Evolutionary conservation across 371 early-diverging fungal species (phyloP), one percentile per base, ranked within the genome.

Genomic region (Mucor plumbeus): DNA sequence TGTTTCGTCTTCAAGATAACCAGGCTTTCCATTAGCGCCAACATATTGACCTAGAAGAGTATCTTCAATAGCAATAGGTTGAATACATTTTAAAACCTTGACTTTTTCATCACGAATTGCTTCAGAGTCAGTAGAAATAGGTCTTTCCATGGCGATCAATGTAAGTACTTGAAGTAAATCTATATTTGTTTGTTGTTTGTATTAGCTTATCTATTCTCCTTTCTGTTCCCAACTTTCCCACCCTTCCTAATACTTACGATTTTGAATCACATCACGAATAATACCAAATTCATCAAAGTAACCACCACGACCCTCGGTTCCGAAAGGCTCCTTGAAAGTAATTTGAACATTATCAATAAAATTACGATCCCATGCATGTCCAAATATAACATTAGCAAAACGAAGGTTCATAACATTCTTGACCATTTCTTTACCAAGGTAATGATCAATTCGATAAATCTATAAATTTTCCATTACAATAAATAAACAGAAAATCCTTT

Each of bases 241-340:
- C 33, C 34, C 34, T 57, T 15, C n/a, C 35, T 38, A 35, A 15
- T 48, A 79, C 86, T 74, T 83, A 86, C 87, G 93, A 88, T 99
- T 99, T 86, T 99, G 99, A 91, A 99, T 97, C 35, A 99, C 98
- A 78, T 99, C 99, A 68, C 99, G 95, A 70, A 99, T 95, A 59
- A 99, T 98, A 55, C 99, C 99, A 80, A 95, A 97, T 78, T 97
- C 94, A 80, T 99, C 99, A 90, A 99, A 99, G 86, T 99, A 99
- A 11, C 97, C 97, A 53, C 99, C 99, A 40, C 99, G 94, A 40
- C 99, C 99, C 73, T 98, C 95, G 7, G 97, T 98, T 19, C 99
- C 99, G 77, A 99, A 91, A 65, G 90, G 91, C 74, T 99, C 99
- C 77, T 99, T 99, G 82, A 99, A 99, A 0, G 96, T 95, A 79